phyloP scores from a whole-genome alignment of 192 early-diverging fungal species.

The Polychytrium aggregatum region DNA sequence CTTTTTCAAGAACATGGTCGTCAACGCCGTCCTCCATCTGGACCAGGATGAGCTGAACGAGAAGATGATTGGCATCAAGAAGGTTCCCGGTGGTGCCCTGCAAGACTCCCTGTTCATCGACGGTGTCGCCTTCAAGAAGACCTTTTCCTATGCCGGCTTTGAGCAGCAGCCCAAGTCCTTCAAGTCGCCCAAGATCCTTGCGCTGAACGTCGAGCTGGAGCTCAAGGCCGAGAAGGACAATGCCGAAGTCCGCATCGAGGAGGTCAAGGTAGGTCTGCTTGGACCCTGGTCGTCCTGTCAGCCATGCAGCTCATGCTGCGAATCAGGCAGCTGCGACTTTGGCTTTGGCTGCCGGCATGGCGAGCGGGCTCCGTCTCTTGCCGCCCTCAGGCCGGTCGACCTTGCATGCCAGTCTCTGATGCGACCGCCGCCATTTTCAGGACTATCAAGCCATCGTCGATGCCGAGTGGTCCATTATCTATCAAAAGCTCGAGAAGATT shows the following conservation, averaged over 20 bases:
- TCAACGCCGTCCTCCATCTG: conserved; percentile 88
- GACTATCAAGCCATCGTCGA: conserved; percentile 99
- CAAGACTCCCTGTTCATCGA: conserved; percentile 93
- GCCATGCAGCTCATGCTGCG: neutral
- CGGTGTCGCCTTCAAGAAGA: conserved; percentile 99
- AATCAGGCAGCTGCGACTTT: neutral
- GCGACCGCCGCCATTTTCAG: too few species aligned
- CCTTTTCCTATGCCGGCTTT: conserved; percentile 97
- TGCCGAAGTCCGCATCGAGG: conserved; percentile 94
- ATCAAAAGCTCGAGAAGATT: conserved; percentile 94
- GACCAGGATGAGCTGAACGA: conserved; percentile 96
- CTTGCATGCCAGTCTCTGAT: too few species aligned
- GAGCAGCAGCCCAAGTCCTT: conserved; percentile 98
- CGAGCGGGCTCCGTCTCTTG: too few species aligned
- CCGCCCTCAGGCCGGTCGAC: too few species aligned
- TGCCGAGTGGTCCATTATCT: conserved; percentile 99
- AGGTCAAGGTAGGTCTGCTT: conserved; percentile 53
- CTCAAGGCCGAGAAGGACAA: conserved; percentile 99
- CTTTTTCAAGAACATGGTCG: conserved; percentile 97
- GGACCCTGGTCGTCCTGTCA: neutral
- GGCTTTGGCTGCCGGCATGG: too few species aligned
- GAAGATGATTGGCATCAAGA: conserved; percentile 96
- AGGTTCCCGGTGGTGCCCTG: conserved; percentile 95
- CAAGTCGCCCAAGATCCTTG: conserved; percentile 79
- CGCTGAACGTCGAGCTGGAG: conserved; percentile 95